Base-by-base conservation (phyloP, 306 rosid genomes). In the Amphicarpaea edgeworthii region DNA sequence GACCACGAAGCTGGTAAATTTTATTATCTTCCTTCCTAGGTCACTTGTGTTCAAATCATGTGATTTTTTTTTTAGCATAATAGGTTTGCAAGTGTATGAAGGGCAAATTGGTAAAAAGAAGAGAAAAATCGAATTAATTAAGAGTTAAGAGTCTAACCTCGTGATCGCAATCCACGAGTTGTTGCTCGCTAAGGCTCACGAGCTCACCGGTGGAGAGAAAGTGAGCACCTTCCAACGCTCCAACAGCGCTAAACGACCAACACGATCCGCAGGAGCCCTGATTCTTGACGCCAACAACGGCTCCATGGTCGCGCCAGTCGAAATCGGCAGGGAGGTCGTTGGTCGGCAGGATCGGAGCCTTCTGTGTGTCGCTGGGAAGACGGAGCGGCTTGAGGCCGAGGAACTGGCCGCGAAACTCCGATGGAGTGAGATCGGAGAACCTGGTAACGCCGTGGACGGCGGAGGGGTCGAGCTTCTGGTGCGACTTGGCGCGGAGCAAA, bases 101-200 rank as follows among this genome's bases (percentile, higher is more conserved):
- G 6, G 24, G 32, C 23, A 50, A 50, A 50, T 14, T 21, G 54
- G 54, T 5, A 10, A 8, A 59, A 37, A 7, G n/a, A n/a, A n/a
- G n/a, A n/a, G n/a, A n/a, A n/a, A n/a, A n/a, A n/a, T n/a, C n/a
- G n/a, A n/a, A n/a, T n/a, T n/a, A n/a, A n/a, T n/a, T n/a, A 46
- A 71, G 79, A 32, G 40, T 30, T 5, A 11, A 45, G 79, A 82
- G 80, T 86, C 88, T 63, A 68, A 90, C 97, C 97, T 88, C 93
- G 4, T 91, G 93, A 71, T 91, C 97, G 37, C 96, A 93, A 74
- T 93, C 98, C 79, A 93, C 98, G 41, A 93, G 97, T 86, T 88
- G 98, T 68, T 89, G 96, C 77, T 89, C 96, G 19, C 98, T 88
- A 24, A 93, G 86, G 85, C 96, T 88, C 41, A 83, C 77, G 4